Conservation (phyloP, 148 eudicot species). For the Cornus kousa region DNA sequence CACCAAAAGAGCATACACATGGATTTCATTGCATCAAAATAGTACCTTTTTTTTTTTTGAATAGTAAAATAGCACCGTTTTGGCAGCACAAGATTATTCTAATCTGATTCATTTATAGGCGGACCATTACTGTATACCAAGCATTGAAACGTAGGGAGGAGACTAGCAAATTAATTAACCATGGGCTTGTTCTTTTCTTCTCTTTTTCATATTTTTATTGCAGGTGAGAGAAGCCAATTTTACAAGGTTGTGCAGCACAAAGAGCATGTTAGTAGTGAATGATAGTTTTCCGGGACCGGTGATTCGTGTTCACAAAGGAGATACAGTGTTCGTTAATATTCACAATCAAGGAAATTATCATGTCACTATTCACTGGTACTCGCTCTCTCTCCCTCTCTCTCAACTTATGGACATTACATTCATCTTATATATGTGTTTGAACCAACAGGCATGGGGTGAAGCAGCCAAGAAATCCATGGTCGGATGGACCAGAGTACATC, state of each 20-base stretch:
- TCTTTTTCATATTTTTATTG: background rate
- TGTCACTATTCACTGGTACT: background rate
- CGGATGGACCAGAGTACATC: background rate
- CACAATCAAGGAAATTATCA: background rate
- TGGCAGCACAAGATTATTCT: too few relatives aligned
- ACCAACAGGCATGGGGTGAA: constrained; percentile 2
- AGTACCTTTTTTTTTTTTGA: too few relatives aligned
- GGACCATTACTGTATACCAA: too few relatives aligned
- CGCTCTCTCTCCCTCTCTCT: background rate
- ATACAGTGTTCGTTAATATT: background rate
- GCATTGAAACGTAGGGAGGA: too few relatives aligned
- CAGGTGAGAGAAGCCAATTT: background rate
- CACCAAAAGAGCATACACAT: too few relatives aligned
- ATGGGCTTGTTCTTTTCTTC: background rate
- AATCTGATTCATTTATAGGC: too few relatives aligned
- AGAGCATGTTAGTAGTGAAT: constrained; percentile 2
- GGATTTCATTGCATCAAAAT: too few relatives aligned
- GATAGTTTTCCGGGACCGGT: background rate
- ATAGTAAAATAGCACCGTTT: too few relatives aligned
- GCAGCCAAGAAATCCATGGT: constrained; percentile 6
- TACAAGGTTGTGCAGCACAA: background rate
- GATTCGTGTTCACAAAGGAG: background rate
- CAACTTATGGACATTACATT: too few relatives aligned
- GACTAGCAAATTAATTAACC: too few relatives aligned
- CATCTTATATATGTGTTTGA: too few relatives aligned